Evolutionary conservation across 805 yeast species (phyloP).

Genomic region (Vanderwaltozyma yarrowii): DNA sequence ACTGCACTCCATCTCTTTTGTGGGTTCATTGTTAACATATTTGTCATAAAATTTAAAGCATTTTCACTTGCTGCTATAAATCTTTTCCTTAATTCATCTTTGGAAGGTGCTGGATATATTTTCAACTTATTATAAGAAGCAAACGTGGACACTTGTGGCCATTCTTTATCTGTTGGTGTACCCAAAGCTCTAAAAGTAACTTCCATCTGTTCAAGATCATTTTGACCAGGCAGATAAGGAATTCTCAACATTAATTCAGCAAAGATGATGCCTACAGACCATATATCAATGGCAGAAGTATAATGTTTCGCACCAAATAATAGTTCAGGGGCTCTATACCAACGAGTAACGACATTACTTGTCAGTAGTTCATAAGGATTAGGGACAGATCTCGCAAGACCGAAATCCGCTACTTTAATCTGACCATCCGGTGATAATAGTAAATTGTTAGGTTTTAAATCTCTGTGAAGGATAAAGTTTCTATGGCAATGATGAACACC

Average conservation of each 20-base stretch:
- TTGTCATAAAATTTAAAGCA: conserved; percentile 66
- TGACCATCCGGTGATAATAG: conserved; percentile 80
- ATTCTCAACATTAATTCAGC: conserved; percentile 93
- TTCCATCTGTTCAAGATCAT: conserved; percentile 81
- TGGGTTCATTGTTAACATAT: conserved; percentile 72
- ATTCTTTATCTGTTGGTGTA: conserved; percentile 81
- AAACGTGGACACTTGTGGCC: conserved; percentile 82
- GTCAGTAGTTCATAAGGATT: conserved; percentile 70
- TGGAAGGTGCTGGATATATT: conserved; percentile 74
- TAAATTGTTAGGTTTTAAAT: conserved; percentile 86
- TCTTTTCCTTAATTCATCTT: conserved; percentile 68
- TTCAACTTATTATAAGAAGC: conserved; percentile 67
- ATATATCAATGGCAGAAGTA: conserved; percentile 79
- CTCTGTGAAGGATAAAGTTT: conserved; percentile 82
- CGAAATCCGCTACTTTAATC: conserved; percentile 88
- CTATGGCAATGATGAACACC: conserved; percentile 96
- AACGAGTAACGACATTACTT: conserved; percentile 90
- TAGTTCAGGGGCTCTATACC: conserved; percentile 97
- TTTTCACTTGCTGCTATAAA: conserved; percentile 85
- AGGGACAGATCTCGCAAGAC: conserved; percentile 71
- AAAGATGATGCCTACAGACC: conserved; percentile 96
- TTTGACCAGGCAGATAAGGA: conserved; percentile 89
- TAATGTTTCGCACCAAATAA: conserved; percentile 83
- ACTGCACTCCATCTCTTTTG: conserved; percentile 56
- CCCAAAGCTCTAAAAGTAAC: conserved; percentile 95